A percentile compares a stretch with the other conserved stretches of the same genome.
Conservation (phyloP, 1,284 basidiomycete species). For the Melampsora larici-populina region DNA sequence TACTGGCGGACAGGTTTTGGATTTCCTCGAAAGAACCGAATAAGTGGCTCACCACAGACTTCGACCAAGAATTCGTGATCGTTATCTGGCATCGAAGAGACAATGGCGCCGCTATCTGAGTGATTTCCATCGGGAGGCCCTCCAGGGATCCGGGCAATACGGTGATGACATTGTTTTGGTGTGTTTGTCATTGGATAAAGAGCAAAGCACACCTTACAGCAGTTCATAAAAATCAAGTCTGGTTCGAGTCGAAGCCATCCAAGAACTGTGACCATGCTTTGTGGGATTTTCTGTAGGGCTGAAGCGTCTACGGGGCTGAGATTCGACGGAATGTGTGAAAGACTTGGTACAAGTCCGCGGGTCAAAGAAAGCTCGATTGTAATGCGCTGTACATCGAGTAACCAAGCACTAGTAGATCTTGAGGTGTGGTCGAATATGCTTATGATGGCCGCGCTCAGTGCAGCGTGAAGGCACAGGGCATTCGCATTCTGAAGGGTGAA, state of each 20-base stretch:
- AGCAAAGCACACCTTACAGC: constrained; percentile 28
- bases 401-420: constrained; percentile 16
- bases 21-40: no score
- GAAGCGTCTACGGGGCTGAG: constrained; percentile 4
- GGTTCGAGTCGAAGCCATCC: constrained; percentile 13
- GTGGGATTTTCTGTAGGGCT: not conserved
- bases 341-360: constrained; percentile 4
- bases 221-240: not conserved
- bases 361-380: constrained; percentile 7
- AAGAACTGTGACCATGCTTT: not conserved
- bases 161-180: constrained; percentile 10
- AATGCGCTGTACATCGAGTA: no score
- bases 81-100: no score
- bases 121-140: no score
- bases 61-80: no score
- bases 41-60: no score
- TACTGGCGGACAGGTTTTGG: not conserved
- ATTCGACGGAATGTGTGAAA: not conserved
- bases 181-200: constrained; percentile 25
- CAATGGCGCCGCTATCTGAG: no score
- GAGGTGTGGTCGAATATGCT: constrained; percentile 14
- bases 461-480: constrained; percentile 6
- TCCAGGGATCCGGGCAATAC: no score
- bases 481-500: constrained; percentile 17
- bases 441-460: constrained; percentile 22